These are phyloP conservation scores for Cymbopogon flexuosus DNA, from an alignment of 202 grass and related monocot species.

Conservation along the genomic window DNA sequence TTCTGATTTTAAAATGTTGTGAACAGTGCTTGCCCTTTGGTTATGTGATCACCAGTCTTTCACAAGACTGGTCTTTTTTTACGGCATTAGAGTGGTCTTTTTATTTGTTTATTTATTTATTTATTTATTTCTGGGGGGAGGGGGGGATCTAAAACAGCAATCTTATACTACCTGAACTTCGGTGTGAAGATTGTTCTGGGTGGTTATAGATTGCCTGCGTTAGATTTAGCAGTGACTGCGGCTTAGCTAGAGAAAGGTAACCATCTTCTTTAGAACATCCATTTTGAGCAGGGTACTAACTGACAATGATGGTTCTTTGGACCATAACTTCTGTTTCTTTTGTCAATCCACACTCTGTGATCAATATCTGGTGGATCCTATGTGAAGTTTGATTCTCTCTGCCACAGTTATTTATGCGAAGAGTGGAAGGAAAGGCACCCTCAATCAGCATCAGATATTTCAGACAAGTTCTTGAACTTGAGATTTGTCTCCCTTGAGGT, in stretches of 20 bases:
- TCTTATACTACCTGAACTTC: background rate
- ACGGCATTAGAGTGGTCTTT: too few species aligned
- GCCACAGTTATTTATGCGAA: conserved; percentile 87
- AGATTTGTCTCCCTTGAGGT: conserved; percentile 97
- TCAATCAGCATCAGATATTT: conserved; percentile 55
- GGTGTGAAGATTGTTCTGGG: background rate
- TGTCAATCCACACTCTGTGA: background rate
- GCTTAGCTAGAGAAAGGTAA: background rate
- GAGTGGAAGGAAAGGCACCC: conserved; percentile 94
- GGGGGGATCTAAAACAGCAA: background rate
- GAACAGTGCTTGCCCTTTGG: background rate
- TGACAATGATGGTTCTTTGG: background rate
- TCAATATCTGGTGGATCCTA: conserved; percentile 27
- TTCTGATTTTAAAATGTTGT: background rate
- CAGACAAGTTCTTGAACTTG: conserved; percentile 71
- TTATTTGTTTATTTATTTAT: too few species aligned
- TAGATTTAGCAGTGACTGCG: background rate
- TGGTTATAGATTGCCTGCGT: background rate
- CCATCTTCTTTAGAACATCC: background rate
- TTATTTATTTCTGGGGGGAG: too few species aligned
- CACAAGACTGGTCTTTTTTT: too few species aligned
- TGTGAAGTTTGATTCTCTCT: conserved; percentile 28
- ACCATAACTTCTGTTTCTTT: background rate
- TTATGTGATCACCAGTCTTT: background rate
- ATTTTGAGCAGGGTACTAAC: conserved; percentile 14